phyloP scores from a whole-genome alignment of 179 eudicot species.

The Monotropa hypopitys region DNA sequence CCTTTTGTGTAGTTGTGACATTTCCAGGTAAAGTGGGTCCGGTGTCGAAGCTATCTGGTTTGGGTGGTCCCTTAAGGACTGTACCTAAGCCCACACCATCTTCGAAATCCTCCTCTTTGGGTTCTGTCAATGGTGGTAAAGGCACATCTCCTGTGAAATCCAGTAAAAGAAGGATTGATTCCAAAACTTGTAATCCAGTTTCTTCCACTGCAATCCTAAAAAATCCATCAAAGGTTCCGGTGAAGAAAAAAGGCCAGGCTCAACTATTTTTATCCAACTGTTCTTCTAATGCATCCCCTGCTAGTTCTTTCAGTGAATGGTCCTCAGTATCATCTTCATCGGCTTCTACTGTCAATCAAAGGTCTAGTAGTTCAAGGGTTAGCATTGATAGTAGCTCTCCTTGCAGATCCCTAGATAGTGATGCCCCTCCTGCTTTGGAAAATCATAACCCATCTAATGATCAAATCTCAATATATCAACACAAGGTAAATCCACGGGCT shows the following conservation, averaged over 20 bases:
- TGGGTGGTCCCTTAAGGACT: slow-evolving; percentile 27
- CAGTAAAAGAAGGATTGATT: slow-evolving; percentile 25
- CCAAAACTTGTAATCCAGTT: slow-evolving; percentile 23
- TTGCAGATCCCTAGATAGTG: slow-evolving; percentile 20
- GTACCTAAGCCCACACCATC: slow-evolving; percentile 28
- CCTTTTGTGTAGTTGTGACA: slow-evolving; percentile 11
- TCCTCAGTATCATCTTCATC: slow-evolving; percentile 64
- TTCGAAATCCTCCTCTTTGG: slow-evolving; percentile 23
- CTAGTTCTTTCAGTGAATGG: slow-evolving; percentile 76
- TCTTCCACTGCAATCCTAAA: slow-evolving; percentile 28
- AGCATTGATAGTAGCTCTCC: slow-evolving; percentile 30
- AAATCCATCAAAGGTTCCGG: slow-evolving; percentile 33
- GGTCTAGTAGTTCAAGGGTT: slow-evolving; percentile 21
- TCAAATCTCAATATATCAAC: slow-evolving; percentile 14
- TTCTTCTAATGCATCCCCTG: slow-evolving; percentile 49
- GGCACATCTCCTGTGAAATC: slow-evolving; percentile 21
- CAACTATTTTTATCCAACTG: slow-evolving; percentile 25
- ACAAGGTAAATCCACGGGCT: slow-evolving; percentile 11
- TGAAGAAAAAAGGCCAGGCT: slow-evolving; percentile 31
- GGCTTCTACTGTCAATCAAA: slow-evolving; percentile 32
- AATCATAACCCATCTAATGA: slow-evolving; percentile 17
- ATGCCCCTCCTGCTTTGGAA: slow-evolving; percentile 15
- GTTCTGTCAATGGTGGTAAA: slow-evolving; percentile 26
- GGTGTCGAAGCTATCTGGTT: slow-evolving; percentile 16
- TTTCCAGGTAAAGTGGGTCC: slow-evolving; percentile 29